Evolutionary conservation across 441 rosid species (phyloP).

Genomic region (Erysimum cheiri): DNA sequence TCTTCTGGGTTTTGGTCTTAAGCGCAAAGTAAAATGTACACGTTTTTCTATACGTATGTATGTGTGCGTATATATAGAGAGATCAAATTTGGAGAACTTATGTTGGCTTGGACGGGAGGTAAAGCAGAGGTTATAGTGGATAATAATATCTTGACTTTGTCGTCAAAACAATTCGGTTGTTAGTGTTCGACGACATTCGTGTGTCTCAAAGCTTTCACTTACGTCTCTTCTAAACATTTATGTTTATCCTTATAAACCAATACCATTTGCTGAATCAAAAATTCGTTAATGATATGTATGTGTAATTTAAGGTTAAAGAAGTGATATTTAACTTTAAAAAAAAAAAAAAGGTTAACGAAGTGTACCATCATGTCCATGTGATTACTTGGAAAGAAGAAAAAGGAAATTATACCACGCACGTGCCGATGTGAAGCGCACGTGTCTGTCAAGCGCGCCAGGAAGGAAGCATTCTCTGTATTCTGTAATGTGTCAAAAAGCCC

Average conservation of each 20-base stretch:
- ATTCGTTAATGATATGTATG: neutral
- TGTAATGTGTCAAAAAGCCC: conserved; percentile 28
- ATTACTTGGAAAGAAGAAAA: too few relatives aligned
- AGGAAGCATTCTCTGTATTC: too few relatives aligned
- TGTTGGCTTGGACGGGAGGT: conserved; percentile 62
- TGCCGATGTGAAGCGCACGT: too few relatives aligned
- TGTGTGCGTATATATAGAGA: conserved; percentile 6
- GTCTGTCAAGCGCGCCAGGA: too few relatives aligned
- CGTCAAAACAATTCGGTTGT: conserved; percentile 78
- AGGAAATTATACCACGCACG: too few relatives aligned
- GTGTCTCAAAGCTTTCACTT: conserved; percentile 30
- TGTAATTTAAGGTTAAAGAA: neutral
- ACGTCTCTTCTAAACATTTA: conserved; percentile 29
- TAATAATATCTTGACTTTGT: conserved; percentile 73
- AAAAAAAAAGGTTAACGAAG: too few relatives aligned
- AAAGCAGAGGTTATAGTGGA: conserved; percentile 48
- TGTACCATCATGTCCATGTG: too few relatives aligned
- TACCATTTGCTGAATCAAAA: neutral
- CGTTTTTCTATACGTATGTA: conserved; percentile 7
- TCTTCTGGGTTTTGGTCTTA: conserved; percentile 17
- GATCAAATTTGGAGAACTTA: neutral
- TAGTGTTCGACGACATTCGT: conserved; percentile 30
- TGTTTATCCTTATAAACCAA: neutral
- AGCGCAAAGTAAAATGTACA: conserved; percentile 28
- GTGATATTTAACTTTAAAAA: too few relatives aligned